Evolutionary conservation across 2,329 filamentous ascomycete genomes (phyloP), one percentile per base, ranked within the genome.

Genomic region (Pezicula radicicola): DNA sequence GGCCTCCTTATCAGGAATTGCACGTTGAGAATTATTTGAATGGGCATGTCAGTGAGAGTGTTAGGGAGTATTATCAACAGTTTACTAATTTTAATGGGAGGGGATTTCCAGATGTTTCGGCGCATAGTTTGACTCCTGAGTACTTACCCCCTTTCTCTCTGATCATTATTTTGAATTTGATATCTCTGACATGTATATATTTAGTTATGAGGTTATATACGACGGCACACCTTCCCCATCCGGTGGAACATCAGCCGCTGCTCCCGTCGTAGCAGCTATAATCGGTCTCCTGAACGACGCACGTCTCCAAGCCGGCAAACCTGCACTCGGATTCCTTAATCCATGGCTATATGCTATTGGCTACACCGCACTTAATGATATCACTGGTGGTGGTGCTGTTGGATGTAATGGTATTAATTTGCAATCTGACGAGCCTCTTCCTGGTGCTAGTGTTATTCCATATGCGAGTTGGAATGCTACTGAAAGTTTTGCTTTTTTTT

Each of bases 231-330:
- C 47, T 4, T 27, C 37, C 27, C 58, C 63, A 0, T 72, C 79
- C 35, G 73, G 71, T 25, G 79, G 80, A 4, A 79, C 75, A 2
- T 76, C 71, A 5, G 80, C 80, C 12, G 75, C 80, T 1, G 68
- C 78, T 0, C 85, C 85, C 0, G 69, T 80, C 0, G 76, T 79
- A 2, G 75, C 80, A 1, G 79, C 74, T 12, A 73, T 87, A 50
- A 71, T 87, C 36, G 71, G 77, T 3, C 72, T 87, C 4, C 70
- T 87, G 46, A 88, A 87, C 58, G 83, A 85, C 55, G 80, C 80
- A 0, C 70, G 81, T 28, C 64, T 85, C 19, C 68, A 74, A 1
- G 70, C 69, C 10, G 78, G 79, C 3, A 75, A 78, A 63, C 60
- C 61, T 6, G 57, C 64, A 2, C 59, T 74, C 2, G 71, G 72